These are phyloP conservation scores for Kwoniella mangroviensis DNA, from an alignment of 768 basidiomycete genomes.

Conservation along the genomic window DNA sequence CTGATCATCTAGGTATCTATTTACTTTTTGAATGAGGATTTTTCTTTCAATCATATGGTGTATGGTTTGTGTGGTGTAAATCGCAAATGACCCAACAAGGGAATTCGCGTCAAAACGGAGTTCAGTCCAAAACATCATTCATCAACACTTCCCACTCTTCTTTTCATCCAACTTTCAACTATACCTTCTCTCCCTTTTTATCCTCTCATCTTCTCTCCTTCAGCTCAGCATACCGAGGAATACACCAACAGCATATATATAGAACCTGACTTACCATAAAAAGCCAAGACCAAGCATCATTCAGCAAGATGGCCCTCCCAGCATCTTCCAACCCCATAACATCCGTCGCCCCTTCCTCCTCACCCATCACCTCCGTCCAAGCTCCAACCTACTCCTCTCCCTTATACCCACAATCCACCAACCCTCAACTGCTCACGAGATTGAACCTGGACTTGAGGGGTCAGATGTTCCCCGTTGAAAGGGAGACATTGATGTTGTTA, in stretches of 20 bases:
- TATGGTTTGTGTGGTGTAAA: background rate
- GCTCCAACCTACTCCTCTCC: constrained; percentile 42
- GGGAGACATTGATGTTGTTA: constrained; percentile 96
- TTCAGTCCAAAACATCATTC: constrained; percentile 17
- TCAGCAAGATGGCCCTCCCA: constrained; percentile 40
- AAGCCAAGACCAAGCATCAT: background rate
- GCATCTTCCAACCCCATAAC: constrained; percentile 58
- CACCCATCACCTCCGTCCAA: constrained; percentile 57
- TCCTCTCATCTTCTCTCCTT: background rate
- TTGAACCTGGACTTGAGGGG: constrained; percentile 92
- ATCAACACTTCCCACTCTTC: background rate
- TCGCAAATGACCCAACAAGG: background rate
- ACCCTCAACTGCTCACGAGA: constrained; percentile 85
- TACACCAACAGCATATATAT: background rate
- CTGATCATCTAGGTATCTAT: too few relatives aligned
- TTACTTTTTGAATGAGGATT: too few relatives aligned
- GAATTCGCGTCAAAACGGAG: background rate
- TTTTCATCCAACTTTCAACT: constrained; percentile 9
- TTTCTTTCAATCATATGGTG: background rate
- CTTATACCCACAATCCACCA: constrained; percentile 51
- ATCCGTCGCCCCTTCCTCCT: constrained; percentile 54
- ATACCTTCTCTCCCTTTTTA: background rate
- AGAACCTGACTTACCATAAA: too few relatives aligned
- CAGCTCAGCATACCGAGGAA: constrained; percentile 2
- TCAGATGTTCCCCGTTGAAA: constrained; percentile 87